Evolutionary conservation across 805 yeast genomes (phyloP), one percentile per base, ranked within the genome.

Genomic region (Ogataea neopini): DNA sequence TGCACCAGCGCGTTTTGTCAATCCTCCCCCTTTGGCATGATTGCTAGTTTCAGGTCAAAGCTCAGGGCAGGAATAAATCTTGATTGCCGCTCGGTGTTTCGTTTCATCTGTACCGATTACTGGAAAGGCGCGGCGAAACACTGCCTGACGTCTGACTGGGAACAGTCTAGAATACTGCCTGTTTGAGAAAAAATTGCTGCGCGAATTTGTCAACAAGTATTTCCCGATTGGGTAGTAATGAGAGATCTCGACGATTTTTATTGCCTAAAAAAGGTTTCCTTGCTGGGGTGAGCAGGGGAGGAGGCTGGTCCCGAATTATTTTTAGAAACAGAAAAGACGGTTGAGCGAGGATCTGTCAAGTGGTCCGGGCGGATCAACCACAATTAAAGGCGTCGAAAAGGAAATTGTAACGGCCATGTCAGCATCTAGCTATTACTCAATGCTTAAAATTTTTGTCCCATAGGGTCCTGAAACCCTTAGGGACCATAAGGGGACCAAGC

Each of bases 141-240:
- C 25, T 22, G 25, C 25, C 25, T 34, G 37, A 17, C 37, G 37
- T 34, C n/a, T 18, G 10, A 6, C n/a, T 19, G n/a, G 10, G 33
- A 39, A 38, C 25, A 18, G 42, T 39, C 42, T 39, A 39, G 42
- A 39, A 26, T 28, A 6, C 11, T 20, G 14, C 40, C 40, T 11
- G 3, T 22, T 36, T 9, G 15, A 36, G 34, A 28, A 29, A 29
- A 26, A 18, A 19, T 9, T 15, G 18, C 18, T 10, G 22, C 36
- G 36, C 20, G 37, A 40, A 32, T 40, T 30, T 20, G 36, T 32
- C 36, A 18, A 20, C 13, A 30, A 4, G n/a, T 14, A 40, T 23
- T 40, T 30, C 44, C 37, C 3, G 6, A n/a, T 20, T 32, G 13
- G 44, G 44, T 10, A 30, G 25, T 40, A 40, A 40, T 40, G 14